Base-by-base conservation (phyloP, 768 basidiomycete genomes). In the Glaciozyma antarctica region DNA sequence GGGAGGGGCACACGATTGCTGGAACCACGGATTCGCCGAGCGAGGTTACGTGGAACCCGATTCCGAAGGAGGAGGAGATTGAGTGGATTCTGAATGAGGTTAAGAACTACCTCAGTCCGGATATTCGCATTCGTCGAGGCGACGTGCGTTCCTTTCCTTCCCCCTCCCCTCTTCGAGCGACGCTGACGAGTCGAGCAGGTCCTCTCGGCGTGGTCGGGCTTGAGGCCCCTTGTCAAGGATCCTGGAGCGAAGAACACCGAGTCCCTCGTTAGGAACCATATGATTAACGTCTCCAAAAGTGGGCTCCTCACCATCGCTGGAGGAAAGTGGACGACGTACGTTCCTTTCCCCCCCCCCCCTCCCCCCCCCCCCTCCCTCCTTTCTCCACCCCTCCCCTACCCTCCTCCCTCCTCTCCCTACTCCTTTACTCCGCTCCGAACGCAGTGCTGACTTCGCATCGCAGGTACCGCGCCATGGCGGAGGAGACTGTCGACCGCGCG, bases 291-390 rank as follows among this genome's bases (percentile, higher is more conserved):
- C 75, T 94, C 90, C 72, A 80, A 77, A 34, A 87, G 95, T 73
- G 95, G 94, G 5, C 77, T 99, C 63, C 78, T 99, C 72, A 90
- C 87, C 71, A 97, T 95, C 2, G 90, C 88, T 69, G 94, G 94
- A 22, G 94, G 94, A 7, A 99, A 99, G 77, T 99, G 94, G 94
- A 99, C 94, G 65, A 97, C 94, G 56, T 99, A 97, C 44, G 57
- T 53, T 43, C 32, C 32, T 34, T 45, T 69, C 80, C 75, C 9
- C 54, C 22, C 1, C 30, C n/a, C 5, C 48, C 30, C 38, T 21
- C 34, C 32, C n/a, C 41, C 17, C 22, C 21, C 19, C 32, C 32
- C 4, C 32, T 32, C 32, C n/a, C 9, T 24, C 43, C 13, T 19
- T 32, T 32, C 32, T 32, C 32, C 32, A 4, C 32, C 16, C 43